Percentiles rank a stretch among this genome's conserved stretches.
Conservation (phyloP, 345 rosid species). For the Syzygium aromaticum region DNA sequence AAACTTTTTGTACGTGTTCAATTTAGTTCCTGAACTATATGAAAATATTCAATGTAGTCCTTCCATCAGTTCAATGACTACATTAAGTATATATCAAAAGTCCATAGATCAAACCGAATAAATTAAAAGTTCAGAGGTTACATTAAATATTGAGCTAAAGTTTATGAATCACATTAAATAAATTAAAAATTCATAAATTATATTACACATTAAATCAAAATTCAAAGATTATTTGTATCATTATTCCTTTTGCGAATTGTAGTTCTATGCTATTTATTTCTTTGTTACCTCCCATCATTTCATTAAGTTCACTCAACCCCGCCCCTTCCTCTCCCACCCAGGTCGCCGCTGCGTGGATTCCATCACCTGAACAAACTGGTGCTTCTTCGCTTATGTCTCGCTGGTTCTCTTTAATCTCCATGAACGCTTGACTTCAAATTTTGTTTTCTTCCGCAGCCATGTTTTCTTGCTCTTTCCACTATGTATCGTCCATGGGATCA, state of each 20-base stretch:
- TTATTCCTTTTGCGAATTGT: not conserved
- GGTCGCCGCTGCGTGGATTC: not conserved
- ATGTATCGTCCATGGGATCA: not conserved
- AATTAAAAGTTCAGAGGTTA: too few relatives aligned
- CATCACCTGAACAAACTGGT: not conserved
- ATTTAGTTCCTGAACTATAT: too few relatives aligned
- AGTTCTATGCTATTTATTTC: not conserved
- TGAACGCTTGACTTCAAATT: not conserved
- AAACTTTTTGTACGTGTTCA: too few relatives aligned
- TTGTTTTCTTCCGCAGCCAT: not conserved
- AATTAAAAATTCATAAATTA: too few relatives aligned
- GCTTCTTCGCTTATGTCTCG: not conserved
- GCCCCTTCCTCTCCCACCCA: not conserved
- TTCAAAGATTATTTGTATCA: rapidly evolving
- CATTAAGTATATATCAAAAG: too few relatives aligned
- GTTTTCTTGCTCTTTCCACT: not conserved
- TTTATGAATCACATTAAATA: too few relatives aligned
- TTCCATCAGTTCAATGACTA: too few relatives aligned
- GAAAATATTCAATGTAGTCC: too few relatives aligned
- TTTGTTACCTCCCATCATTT: too few relatives aligned
- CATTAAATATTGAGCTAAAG: rapidly evolving
- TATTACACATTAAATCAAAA: too few relatives aligned
- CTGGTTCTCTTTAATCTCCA: not conserved
- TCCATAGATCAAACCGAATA: too few relatives aligned
- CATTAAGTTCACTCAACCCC: not conserved